Percentiles rank a stretch among this genome's conserved stretches.
Evolutionary conservation across 306 rosid genomes (phyloP).

Genomic region (Pyrus communis): DNA sequence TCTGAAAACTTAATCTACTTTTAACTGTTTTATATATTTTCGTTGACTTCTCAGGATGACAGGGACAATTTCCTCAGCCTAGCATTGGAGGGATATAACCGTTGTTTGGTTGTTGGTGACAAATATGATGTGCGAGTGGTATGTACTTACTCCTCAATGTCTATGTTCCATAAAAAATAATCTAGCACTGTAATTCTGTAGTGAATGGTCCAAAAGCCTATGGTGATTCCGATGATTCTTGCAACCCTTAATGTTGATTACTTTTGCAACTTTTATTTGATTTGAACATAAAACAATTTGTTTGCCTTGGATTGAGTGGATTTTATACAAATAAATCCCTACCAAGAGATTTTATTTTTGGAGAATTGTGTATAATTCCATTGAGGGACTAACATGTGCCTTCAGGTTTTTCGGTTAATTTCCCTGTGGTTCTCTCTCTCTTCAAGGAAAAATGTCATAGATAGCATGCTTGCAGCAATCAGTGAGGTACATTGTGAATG

Average conservation of each 20-base stretch:
- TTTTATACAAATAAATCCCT: background rate
- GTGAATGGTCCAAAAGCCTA: background rate
- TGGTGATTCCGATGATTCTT: background rate
- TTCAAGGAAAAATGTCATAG: slow-evolving; percentile 49
- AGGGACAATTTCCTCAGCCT: slow-evolving; percentile 79
- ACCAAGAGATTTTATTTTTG: background rate
- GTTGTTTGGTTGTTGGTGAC: slow-evolving; percentile 74
- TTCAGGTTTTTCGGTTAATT: slow-evolving; percentile 85
- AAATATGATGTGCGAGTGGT: slow-evolving; percentile 96
- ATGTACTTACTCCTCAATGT: slow-evolving; percentile 27
- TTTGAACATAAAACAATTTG: background rate
- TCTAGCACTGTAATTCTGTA: background rate
- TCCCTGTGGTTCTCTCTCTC: slow-evolving; percentile 86
- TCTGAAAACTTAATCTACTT: background rate
- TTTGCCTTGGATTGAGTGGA: background rate
- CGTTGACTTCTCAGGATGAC: slow-evolving; percentile 54
- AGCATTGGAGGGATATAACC: slow-evolving; percentile 81
- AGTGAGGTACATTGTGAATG: slow-evolving; percentile 45
- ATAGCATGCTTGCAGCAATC: slow-evolving; percentile 64
- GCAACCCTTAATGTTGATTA: background rate
- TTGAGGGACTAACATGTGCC: slow-evolving; percentile 18
- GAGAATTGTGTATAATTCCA: background rate
- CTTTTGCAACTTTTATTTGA: background rate
- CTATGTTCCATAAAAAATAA: background rate
- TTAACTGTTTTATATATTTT: background rate